A percentile compares a stretch with the other conserved stretches of the same genome.
Conservation (phyloP, 768 basidiomycete species). For the Lepiota venenata region DNA sequence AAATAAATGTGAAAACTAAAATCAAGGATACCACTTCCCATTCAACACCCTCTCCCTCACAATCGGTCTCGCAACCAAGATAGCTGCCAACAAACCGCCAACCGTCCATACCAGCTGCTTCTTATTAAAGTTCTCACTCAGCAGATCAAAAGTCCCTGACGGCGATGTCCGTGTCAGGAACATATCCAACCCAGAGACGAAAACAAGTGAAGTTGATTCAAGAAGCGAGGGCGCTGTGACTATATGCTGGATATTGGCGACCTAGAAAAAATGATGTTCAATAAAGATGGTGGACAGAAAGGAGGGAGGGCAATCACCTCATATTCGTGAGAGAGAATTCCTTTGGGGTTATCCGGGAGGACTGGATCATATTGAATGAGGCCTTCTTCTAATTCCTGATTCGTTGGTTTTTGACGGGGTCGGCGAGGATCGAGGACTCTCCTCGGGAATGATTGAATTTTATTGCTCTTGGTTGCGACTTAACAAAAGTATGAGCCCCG, state of each 20-base stretch:
- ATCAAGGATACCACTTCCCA: slow-evolving; percentile 69
- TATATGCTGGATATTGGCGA: slow-evolving; percentile 65
- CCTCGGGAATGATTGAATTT: slow-evolving; percentile 72
- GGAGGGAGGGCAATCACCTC: slow-evolving; percentile 25
- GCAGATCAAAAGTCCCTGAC: slow-evolving; percentile 88
- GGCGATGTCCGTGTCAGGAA: slow-evolving; percentile 85
- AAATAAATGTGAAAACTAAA: not conserved
- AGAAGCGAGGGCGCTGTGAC: slow-evolving; percentile 79
- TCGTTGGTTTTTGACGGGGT: slow-evolving; percentile 70
- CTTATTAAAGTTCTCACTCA: slow-evolving; percentile 93
- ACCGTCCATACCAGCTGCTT: slow-evolving; percentile 84
- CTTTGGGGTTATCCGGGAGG: slow-evolving; percentile 63
- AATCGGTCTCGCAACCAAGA: slow-evolving; percentile 80
- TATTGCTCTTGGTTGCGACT: slow-evolving; percentile 79
- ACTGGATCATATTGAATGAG: slow-evolving; percentile 84
- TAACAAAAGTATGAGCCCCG: not conserved
- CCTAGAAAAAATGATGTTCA: slow-evolving; percentile 35
- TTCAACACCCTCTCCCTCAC: slow-evolving; percentile 63
- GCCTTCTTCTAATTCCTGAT: slow-evolving; percentile 80
- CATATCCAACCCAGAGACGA: slow-evolving; percentile 85
- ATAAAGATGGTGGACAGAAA: not conserved
- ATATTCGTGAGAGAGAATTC: slow-evolving; percentile 48
- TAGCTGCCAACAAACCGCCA: slow-evolving; percentile 64
- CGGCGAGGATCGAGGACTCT: slow-evolving; percentile 80
- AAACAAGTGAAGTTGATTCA: slow-evolving; percentile 89